Base-by-base conservation (phyloP, 768 basidiomycete species). In the Lyophyllum decastes region DNA sequence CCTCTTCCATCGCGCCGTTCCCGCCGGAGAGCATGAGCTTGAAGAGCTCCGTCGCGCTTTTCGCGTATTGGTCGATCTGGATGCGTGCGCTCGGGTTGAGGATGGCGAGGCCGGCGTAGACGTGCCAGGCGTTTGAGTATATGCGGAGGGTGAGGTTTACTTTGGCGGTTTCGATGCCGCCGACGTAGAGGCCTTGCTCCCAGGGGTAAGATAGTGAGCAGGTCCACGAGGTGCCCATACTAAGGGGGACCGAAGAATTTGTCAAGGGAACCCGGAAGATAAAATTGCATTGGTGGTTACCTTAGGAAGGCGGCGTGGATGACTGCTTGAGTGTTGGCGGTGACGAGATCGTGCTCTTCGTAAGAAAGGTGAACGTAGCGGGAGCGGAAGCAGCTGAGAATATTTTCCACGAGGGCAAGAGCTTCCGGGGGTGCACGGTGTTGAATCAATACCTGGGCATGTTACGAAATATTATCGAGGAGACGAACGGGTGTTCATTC, bases 151-250 rank as follows among this genome's bases (percentile, higher is more conserved):
- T 87, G 72, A 98, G 89, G 79, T 99, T 99, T 66, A 94, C 95
- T 75, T 99, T 99, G 64, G 94, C 94, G 1, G 94, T 95, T 72
- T 99, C 97, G 64, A 99, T 95, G 0, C 97, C 97, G 22, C 95
- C 93, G 27, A 97, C 93, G 73, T 98, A 98, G 48, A 91, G 86
- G 0, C 93, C 92, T 40, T 90, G 85, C 73, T 98, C 96, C 97
- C 97, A 98, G 2, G 97, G 97, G 70, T 97, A 98, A 19, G 82
- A 78, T 8, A 77, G 73, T 10, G 86, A 79, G 35, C 83, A 81
- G 34, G 85, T 83, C 97, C 97, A 99, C 0, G 97, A 96, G 0
- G 94, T 96, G 8, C 97, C 97, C 97, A 99, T 99, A 61, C 97
- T 98, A 41, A 40, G 26, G 34, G 45, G 30, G 25, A 55, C 45